A percentile compares a stretch with the other conserved stretches of the same genome.
Conservation (phyloP, 176 grass and related monocot species). For the Carex cristatella region DNA sequence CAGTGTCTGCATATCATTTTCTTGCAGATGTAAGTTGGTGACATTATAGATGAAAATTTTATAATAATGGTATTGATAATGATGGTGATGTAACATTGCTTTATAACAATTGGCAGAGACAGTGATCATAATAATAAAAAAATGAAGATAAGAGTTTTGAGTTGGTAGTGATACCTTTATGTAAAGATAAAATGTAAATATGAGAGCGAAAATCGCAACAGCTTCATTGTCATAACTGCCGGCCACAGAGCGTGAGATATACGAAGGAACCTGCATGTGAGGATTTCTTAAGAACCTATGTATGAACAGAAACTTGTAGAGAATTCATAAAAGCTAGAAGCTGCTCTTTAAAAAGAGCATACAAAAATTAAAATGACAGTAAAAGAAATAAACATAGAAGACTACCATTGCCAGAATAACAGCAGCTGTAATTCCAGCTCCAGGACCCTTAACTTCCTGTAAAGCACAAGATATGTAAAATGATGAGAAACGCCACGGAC, state of each 20-base stretch:
- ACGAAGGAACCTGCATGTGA: slow-evolving; percentile 75
- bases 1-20: slow-evolving; percentile 62
- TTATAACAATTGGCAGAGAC: background rate
- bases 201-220: slow-evolving; percentile 96
- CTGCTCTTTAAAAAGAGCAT: background rate
- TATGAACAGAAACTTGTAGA: background rate
- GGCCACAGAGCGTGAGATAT: slow-evolving; percentile 97
- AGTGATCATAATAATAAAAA: background rate
- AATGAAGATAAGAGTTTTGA: background rate
- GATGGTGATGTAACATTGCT: background rate
- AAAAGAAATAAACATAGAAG: slow-evolving; percentile 26
- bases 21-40: background rate
- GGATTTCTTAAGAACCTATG: background rate
- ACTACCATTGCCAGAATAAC: slow-evolving; percentile 85
- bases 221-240: slow-evolving; percentile 99
- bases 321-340: slow-evolving; percentile 4
- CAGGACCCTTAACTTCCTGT: slow-evolving; percentile 95
- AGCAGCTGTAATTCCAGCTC: slow-evolving; percentile 94
- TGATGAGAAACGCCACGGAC: background rate
- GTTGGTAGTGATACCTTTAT: slow-evolving; percentile 57
- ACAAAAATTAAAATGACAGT: background rate
- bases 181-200: slow-evolving; percentile 99
- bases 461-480: background rate
- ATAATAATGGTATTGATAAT: background rate
- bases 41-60: background rate